Evolutionary conservation across 2,329 filamentous ascomycete genomes (phyloP), one percentile per base, ranked within the genome.

Genomic region (Colletotrichum salicis): DNA sequence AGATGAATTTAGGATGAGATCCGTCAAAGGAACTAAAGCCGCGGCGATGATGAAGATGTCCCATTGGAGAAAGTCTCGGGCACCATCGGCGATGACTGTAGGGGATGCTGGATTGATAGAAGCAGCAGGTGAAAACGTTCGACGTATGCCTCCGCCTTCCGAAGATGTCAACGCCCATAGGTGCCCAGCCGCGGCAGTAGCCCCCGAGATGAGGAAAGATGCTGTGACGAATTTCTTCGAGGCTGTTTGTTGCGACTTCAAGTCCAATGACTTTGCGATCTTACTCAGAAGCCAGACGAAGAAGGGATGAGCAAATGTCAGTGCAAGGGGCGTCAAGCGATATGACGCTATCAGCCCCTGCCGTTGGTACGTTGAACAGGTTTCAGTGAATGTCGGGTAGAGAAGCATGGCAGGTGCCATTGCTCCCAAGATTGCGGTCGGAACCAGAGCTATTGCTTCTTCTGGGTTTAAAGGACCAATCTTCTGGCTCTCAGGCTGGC

Each of bases 21-120:
- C 58, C 1, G 51, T 37, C 10, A 63, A 63, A 4, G 65, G 65
- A 4, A 68, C 65, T 27, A 68, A 19, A 3, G 65, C 52, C 3
- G 65, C 59, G 5, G 29, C 45, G 12, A 68, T 68, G 15, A 68
- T 29, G 15, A 68, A 57, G 0, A 64, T 64, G 6, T 68, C 65
- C 57, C 48, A 29, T 15, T 68, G 65, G 4, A 68, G 27, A 0
- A 68, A 68, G 0, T 68, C 65, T 13, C 65, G 51, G 3, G 65
- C 65, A 10, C 65, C 65, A 29, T 68, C 58, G 0, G 65, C 65
- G n/a, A 68, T 63, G 1, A n/a, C 35, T 1, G 48, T 62, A 4
- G 58, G 35, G 4, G 64, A 60, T 4, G 41, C 12, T 2, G 4
- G 2, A 15, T 63, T 52, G 29, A 68, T 35, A 7, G 5, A 27